These are phyloP conservation scores for Arthonia radiata DNA, from an alignment of 495 filamentous ascomycete species.

Conservation along the genomic window DNA sequence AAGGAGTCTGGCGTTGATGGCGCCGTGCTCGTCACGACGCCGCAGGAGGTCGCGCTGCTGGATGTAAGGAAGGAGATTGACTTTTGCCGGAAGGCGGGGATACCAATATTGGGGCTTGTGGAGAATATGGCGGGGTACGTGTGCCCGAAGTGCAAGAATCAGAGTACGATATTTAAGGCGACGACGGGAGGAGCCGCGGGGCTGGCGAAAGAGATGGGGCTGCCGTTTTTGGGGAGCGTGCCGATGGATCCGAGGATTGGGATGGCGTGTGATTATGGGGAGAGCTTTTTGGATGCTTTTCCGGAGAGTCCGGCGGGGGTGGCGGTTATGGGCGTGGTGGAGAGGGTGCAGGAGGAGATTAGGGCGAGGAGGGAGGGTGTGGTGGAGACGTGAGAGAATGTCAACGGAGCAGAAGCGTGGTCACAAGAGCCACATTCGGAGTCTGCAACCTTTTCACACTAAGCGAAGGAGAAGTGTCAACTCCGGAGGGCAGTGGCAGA, in stretches of 20 bases:
- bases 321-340: constrained; percentile 54
- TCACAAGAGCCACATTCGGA: too few relatives aligned
- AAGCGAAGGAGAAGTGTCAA: too few relatives aligned
- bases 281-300: constrained; percentile 87
- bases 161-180: constrained; percentile 68
- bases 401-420: too few relatives aligned
- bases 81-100: constrained; percentile 87
- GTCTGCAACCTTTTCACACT: too few relatives aligned
- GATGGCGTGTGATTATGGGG: constrained; percentile 88
- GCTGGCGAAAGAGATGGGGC: constrained; percentile 59
- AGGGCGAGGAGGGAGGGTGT: too few relatives aligned
- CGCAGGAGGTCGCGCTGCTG: constrained; percentile 77
- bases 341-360: constrained; percentile 35
- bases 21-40: constrained; percentile 79
- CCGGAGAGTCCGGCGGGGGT: constrained; percentile 73
- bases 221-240: constrained; percentile 76
- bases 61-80: constrained; percentile 94
- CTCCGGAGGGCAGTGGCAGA: too few relatives aligned
- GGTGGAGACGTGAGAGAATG: too few relatives aligned
- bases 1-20: constrained; percentile 80
- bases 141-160: constrained; percentile 63
- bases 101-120: constrained; percentile 64
- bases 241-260: constrained; percentile 84
- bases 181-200: constrained; percentile 69
- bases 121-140: constrained; percentile 98